Conservation (phyloP, 1,284 basidiomycete species). For the Ceratobasidium theobromae region DNA sequence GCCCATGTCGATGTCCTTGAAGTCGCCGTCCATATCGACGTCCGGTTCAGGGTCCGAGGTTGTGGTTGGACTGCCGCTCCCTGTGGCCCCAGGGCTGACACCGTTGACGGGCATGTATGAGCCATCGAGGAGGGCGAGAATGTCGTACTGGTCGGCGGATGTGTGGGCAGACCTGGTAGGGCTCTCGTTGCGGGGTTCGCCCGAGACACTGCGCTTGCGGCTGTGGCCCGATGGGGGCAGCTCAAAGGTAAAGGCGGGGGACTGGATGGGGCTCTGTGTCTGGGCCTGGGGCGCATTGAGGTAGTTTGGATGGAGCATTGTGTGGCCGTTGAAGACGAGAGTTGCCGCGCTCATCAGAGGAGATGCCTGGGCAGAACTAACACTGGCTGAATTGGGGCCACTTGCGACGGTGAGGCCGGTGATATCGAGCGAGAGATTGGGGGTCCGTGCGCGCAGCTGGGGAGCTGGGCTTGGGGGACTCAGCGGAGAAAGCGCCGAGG, state of each 20-base stretch:
- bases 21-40: constrained; percentile 31
- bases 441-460: constrained; percentile 16
- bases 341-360: constrained; percentile 25
- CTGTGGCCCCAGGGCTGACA: constrained; percentile 18
- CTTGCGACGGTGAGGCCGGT: constrained; percentile 15
- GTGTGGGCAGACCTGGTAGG: constrained; percentile 9
- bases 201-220: constrained; percentile 22
- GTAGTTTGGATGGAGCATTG: constrained; percentile 22
- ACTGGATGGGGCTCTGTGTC: constrained; percentile 15
- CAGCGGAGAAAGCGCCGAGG: constrained; percentile 15
- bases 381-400: constrained; percentile 23
- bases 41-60: constrained; percentile 21
- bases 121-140: constrained; percentile 10
- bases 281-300: constrained; percentile 18
- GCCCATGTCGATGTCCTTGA: constrained; percentile 21
- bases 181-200: constrained; percentile 27
- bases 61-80: constrained; percentile 19
- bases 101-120: constrained; percentile 12
- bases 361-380: constrained; percentile 25
- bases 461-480: constrained; percentile 22
- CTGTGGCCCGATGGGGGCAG: constrained; percentile 11
- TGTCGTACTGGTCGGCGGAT: constrained; percentile 8
- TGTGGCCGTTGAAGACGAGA: constrained; percentile 10
- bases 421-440: constrained; percentile 23
- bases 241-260: background rate